Evolutionary conservation across 208 protist genomes (phyloP).

Genomic region (Leptomonas pyrrhocoris): DNA sequence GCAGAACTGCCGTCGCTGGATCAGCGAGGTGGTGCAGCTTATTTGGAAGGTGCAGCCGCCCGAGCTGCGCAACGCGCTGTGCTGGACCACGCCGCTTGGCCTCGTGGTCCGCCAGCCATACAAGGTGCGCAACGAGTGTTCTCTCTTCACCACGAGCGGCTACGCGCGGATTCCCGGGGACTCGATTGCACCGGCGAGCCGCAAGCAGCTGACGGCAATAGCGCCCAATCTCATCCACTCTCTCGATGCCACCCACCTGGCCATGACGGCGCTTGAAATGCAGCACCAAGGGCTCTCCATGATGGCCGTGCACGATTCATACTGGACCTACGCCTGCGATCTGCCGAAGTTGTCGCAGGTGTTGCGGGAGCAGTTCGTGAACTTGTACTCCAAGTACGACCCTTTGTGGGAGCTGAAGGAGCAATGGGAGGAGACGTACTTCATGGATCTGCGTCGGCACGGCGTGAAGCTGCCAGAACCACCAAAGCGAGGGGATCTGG

Average conservation of each 20-base stretch:
- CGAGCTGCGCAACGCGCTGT: slow-evolving; percentile 86
- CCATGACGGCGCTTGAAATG: slow-evolving; percentile 96
- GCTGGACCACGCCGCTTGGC: slow-evolving; percentile 96
- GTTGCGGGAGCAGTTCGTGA: slow-evolving; percentile 96
- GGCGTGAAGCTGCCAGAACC: slow-evolving; percentile 86
- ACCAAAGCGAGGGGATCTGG: slow-evolving; percentile 83
- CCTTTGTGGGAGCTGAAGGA: slow-evolving; percentile 92
- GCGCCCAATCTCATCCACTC: slow-evolving; percentile 99
- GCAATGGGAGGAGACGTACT: slow-evolving; percentile 92
- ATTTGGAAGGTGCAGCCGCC: slow-evolving; percentile 85
- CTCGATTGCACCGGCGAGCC: slow-evolving; percentile 69
- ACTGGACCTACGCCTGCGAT: slow-evolving; percentile 97
- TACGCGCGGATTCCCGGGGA: slow-evolving; percentile 77
- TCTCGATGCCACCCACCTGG: slow-evolving; percentile 98
- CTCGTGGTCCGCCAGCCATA: slow-evolving; percentile 98
- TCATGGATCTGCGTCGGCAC: slow-evolving; percentile 84
- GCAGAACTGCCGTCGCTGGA: slow-evolving; percentile 88
- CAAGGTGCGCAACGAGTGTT: slow-evolving; percentile 74
- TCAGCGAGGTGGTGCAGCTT: slow-evolving; percentile 70
- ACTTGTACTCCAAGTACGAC: slow-evolving; percentile 94
- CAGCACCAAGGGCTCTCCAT: slow-evolving; percentile 82
- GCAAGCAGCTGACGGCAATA: slow-evolving; percentile 95
- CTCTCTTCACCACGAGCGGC: slow-evolving; percentile 83
- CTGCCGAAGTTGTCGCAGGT: slow-evolving; percentile 92
- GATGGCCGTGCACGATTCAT: slow-evolving; percentile 98